Percentiles rank a stretch among this genome's conserved stretches.
phyloP scores from a whole-genome alignment of 176 grass and related monocot species.

The Canna indica region DNA sequence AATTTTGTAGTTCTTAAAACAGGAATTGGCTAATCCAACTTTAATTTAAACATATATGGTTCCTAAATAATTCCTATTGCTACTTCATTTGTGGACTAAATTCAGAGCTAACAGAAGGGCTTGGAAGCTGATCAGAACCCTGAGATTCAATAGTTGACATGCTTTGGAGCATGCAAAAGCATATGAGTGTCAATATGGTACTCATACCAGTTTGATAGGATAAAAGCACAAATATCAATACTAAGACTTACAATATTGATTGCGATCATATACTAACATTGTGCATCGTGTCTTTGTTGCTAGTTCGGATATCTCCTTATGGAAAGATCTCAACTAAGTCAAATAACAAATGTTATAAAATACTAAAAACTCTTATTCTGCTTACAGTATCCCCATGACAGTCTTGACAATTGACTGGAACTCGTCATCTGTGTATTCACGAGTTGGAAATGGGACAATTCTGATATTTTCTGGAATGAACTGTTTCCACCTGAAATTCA shows the following conservation, averaged over 20 bases:
- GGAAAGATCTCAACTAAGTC: not conserved
- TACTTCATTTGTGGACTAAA: not conserved
- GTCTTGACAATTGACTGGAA: slow-evolving; percentile 42
- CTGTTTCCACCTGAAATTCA: slow-evolving; percentile 4
- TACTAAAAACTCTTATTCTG: not conserved
- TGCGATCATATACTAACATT: not conserved
- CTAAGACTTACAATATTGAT: no score
- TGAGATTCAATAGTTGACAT: no score
- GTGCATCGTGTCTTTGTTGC: not conserved
- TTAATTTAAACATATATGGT: not conserved
- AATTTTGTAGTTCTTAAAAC: no score
- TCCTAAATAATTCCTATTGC: not conserved
- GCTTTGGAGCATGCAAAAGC: not conserved
- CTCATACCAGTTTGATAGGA: no score
- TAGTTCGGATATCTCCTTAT: not conserved
- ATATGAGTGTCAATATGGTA: no score
- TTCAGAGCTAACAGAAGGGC: not conserved
- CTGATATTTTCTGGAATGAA: slow-evolving; percentile 32
- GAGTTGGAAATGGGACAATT: slow-evolving; percentile 44
- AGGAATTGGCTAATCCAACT: no score
- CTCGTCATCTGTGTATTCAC: slow-evolving; percentile 46
- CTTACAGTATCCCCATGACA: slow-evolving; percentile 46
- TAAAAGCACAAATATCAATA: no score
- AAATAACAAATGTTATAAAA: not conserved
- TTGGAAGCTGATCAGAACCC: no score